A percentile compares a stretch with the other conserved stretches of the same genome.
Conservation (phyloP, 345 rosid species). For the Citrus medica region DNA sequence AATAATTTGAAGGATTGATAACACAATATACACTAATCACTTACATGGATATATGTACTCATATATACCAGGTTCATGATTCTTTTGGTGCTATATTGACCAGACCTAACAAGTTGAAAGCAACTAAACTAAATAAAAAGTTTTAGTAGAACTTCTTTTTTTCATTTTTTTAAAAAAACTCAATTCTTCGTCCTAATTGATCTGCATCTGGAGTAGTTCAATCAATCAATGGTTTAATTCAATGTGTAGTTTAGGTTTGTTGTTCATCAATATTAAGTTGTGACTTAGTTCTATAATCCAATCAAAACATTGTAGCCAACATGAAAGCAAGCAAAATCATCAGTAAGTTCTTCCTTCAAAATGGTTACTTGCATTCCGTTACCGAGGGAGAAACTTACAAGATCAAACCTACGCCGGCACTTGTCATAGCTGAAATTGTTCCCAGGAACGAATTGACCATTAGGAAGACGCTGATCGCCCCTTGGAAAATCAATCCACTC, state of each 20-base stretch:
- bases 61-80: background rate
- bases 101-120: background rate
- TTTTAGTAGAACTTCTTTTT: no score
- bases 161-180: background rate
- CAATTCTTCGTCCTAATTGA: background rate
- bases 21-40: background rate
- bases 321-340: background rate
- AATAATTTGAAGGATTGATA: background rate
- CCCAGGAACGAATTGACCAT: slow-evolving; percentile 62
- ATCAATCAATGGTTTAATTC: background rate
- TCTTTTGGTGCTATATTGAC: background rate
- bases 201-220: background rate
- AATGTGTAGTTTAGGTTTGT: background rate
- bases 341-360: background rate
- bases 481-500: slow-evolving; percentile 99
- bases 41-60: background rate
- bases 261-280: background rate
- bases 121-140: no score
- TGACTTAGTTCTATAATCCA: background rate
- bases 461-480: slow-evolving; percentile 74
- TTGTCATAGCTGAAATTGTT: slow-evolving; percentile 80
- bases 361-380: background rate
- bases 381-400: slow-evolving; percentile 45
- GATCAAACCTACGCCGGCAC: slow-evolving; percentile 94
- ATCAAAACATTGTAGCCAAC: background rate